Evolutionary conservation across 1,139 yeast genomes (phyloP).

Genomic region (Torulaspora pretoriensis): DNA sequence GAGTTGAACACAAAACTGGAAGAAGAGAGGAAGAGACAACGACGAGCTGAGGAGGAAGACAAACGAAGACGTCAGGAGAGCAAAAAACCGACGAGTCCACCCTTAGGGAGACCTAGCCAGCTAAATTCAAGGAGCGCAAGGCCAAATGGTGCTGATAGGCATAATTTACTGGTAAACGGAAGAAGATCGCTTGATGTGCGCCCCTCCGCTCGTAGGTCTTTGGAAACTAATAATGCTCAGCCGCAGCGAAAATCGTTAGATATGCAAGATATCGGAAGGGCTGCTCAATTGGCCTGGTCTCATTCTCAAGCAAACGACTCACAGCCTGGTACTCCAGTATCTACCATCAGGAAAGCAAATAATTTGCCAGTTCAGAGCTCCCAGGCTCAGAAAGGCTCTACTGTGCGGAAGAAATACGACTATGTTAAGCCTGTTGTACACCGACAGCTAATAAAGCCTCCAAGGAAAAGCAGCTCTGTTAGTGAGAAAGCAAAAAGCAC

Average conservation of each 20-base stretch:
- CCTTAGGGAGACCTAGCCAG: constrained; percentile 2
- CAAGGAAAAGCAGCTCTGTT: constrained; percentile 7
- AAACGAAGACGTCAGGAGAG: constrained; percentile 7
- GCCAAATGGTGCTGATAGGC: constrained; percentile 5
- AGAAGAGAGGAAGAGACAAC: constrained; percentile 16
- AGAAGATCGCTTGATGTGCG: constrained; percentile 10
- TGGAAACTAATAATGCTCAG: constrained; percentile 1
- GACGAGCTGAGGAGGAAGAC: constrained; percentile 8
- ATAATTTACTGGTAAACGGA: constrained; percentile 10
- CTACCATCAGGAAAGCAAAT: constrained; percentile 3
- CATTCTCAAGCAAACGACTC: constrained; percentile 13
- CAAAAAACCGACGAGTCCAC: constrained; percentile 8
- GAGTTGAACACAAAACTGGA: constrained; percentile 22
- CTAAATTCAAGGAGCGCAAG: neutral
- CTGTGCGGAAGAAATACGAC: constrained; percentile 19
- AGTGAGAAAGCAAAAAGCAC: neutral
- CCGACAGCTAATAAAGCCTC: constrained; percentile 22
- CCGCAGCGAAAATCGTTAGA: constrained; percentile 16
- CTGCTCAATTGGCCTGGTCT: constrained; percentile 23
- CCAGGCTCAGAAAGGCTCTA: constrained; percentile 5
- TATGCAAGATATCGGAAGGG: constrained; percentile 19
- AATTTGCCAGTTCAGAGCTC: constrained; percentile 4
- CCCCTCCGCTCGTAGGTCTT: constrained; percentile 4
- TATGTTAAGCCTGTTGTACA: constrained; percentile 25
- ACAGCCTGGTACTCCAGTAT: constrained; percentile 3